Conservation (phyloP, 768 basidiomycete genomes). For the Gautieria morchelliformis region DNA sequence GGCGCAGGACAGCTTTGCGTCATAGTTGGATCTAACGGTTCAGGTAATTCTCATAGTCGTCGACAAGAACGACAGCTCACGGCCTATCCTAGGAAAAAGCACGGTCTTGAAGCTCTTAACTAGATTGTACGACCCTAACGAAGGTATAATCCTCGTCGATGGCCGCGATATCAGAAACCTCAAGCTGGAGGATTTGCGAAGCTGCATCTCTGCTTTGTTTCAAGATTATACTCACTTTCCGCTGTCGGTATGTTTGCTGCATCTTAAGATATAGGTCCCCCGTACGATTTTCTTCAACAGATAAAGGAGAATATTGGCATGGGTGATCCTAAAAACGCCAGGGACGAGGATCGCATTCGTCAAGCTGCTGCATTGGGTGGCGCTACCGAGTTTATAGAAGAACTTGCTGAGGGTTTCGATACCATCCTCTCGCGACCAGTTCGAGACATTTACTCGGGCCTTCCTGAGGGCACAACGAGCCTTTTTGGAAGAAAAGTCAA, state of each 20-base stretch:
- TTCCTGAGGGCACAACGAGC: slow-evolving; percentile 55
- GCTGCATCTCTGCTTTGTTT: slow-evolving; percentile 58
- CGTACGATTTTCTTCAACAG: slow-evolving; percentile 23
- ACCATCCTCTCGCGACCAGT: slow-evolving; percentile 73
- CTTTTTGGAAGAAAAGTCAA: slow-evolving; percentile 51
- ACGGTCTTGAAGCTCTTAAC: slow-evolving; percentile 68
- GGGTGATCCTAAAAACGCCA: slow-evolving; percentile 48
- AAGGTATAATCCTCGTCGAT: slow-evolving; percentile 61
- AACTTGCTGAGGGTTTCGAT: slow-evolving; percentile 55
- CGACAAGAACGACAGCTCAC: no score
- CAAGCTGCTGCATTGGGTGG: slow-evolving; percentile 65
- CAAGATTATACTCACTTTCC: slow-evolving; percentile 80
- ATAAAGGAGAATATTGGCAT: slow-evolving; percentile 71
- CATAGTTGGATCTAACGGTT: slow-evolving; percentile 71
- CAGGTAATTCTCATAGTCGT: slow-evolving; percentile 23
- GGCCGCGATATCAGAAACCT: slow-evolving; percentile 23
- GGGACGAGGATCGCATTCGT: slow-evolving; percentile 45
- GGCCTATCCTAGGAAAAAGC: slow-evolving; percentile 39
- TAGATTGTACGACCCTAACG: slow-evolving; percentile 58
- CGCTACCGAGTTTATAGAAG: slow-evolving; percentile 55
- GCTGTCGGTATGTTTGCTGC: slow-evolving; percentile 44
- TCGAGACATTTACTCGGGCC: slow-evolving; percentile 51
- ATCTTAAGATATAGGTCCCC: background rate
- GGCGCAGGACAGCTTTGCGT: slow-evolving; percentile 66
- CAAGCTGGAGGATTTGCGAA: background rate